Evolutionary conservation across 2,329 filamentous ascomycete genomes (phyloP).

Genomic region (Pseudocercospora vitis): DNA sequence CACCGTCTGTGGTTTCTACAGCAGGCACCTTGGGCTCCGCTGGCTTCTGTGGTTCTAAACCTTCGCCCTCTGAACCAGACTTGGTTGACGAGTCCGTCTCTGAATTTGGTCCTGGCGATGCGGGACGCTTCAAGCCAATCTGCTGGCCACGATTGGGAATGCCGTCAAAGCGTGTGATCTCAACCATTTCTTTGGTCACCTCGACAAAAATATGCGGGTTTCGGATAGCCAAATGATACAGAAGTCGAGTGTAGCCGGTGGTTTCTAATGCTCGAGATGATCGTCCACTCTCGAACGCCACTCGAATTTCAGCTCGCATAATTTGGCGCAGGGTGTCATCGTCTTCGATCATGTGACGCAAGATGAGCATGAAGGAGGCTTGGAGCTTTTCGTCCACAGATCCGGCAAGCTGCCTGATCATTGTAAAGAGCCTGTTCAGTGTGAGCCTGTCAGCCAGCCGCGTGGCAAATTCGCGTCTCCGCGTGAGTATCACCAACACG

Average conservation of each 20-base stretch:
- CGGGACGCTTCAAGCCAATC: constrained; percentile 52
- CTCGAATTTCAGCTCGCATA: constrained; percentile 84
- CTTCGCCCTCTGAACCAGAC: constrained; percentile 13
- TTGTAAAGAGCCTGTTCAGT: constrained; percentile 85
- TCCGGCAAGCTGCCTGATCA: constrained; percentile 88
- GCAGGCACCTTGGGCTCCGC: constrained; percentile 76
- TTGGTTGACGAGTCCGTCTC: constrained; percentile 9
- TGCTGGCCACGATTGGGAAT: constrained; percentile 53
- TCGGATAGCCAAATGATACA: constrained; percentile 77
- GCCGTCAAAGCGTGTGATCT: constrained; percentile 64
- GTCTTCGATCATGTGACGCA: constrained; percentile 93
- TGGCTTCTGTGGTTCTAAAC: constrained; percentile 54
- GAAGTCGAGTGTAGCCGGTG: constrained; percentile 68
- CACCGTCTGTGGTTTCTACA: constrained; percentile 89
- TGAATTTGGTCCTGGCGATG: background rate
- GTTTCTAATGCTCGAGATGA: constrained; percentile 62
- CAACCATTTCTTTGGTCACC: constrained; percentile 79
- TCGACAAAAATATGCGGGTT: constrained; percentile 84
- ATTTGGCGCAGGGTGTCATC: constrained; percentile 86
- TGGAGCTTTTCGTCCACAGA: constrained; percentile 74
- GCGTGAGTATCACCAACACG: constrained; percentile 83
- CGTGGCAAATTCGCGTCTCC: constrained; percentile 71
- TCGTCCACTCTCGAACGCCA: constrained; percentile 62
- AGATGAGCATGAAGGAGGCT: constrained; percentile 75
- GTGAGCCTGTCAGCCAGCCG: constrained; percentile 83